Evolutionary conservation across 768 basidiomycete species (phyloP).

Genomic region (Galerina marginata): DNA sequence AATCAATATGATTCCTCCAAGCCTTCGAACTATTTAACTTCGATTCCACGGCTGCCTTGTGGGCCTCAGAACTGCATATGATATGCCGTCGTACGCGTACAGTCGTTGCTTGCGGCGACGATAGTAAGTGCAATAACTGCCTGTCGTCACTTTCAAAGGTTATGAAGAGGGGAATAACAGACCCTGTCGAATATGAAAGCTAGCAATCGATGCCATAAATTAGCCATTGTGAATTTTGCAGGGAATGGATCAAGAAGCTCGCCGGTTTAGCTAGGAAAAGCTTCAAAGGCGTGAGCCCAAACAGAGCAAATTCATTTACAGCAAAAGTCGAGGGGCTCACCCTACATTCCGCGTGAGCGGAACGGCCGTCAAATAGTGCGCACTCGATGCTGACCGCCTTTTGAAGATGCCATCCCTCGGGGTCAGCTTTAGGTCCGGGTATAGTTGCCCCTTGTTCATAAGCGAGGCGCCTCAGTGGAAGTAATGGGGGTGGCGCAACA

Average conservation of each 20-base stretch:
- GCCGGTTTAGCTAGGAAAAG: slow-evolving; percentile 47
- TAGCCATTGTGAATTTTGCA: background rate
- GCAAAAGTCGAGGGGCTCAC: slow-evolving; percentile 29
- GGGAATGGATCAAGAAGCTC: slow-evolving; percentile 3
- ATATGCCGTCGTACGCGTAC: slow-evolving; percentile 29
- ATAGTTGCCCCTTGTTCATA: slow-evolving; percentile 40
- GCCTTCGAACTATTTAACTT: background rate
- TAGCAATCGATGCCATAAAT: slow-evolving; percentile 14
- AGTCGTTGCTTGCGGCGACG: slow-evolving; percentile 35
- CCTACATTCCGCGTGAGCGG: slow-evolving; percentile 34
- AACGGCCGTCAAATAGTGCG: slow-evolving; percentile 31
- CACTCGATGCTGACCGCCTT: slow-evolving; percentile 33
- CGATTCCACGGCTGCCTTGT: slow-evolving; percentile 7
- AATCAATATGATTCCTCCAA: slow-evolving; percentile 17
- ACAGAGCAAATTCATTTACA: background rate
- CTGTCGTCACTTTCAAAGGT: slow-evolving; percentile 34
- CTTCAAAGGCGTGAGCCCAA: slow-evolving; percentile 24
- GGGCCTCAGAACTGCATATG: slow-evolving; percentile 1
- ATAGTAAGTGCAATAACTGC: slow-evolving; percentile 40
- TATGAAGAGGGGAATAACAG: slow-evolving; percentile 41
- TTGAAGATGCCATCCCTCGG: slow-evolving; percentile 43
- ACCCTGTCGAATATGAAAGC: slow-evolving; percentile 47
- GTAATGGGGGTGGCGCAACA: slow-evolving; percentile 37
- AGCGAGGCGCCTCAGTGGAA: slow-evolving; percentile 40
- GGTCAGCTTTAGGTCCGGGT: slow-evolving; percentile 42